Conservation (phyloP, 805 yeast species). For the Kuraishia hungarica region DNA sequence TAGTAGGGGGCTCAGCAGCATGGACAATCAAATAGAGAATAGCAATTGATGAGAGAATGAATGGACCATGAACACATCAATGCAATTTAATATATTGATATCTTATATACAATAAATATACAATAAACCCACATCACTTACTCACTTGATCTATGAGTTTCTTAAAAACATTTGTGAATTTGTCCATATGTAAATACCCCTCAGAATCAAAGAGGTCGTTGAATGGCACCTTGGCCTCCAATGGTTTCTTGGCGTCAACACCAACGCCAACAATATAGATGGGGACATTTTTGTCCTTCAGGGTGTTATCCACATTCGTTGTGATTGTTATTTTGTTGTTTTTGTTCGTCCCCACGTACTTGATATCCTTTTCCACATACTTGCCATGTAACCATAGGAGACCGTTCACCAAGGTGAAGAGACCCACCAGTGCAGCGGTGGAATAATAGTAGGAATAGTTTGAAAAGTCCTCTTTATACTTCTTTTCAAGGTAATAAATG, state of each 20-base stretch:
- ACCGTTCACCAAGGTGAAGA: conserved; percentile 28
- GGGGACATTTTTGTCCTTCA: background rate
- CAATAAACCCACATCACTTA: too few species aligned
- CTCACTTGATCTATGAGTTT: conserved; percentile 5
- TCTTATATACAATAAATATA: too few species aligned
- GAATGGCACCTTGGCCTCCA: conserved; percentile 22
- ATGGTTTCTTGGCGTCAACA: conserved; percentile 13
- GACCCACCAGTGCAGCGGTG: conserved; percentile 26
- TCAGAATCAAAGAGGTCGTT: conserved; percentile 35
- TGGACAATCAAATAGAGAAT: conserved; percentile 17
- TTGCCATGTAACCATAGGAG: conserved; percentile 25
- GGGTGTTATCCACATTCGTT: conserved; percentile 13
- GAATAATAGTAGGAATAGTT: conserved; percentile 25
- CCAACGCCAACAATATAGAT: background rate
- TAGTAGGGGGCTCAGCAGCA: conserved; percentile 17
- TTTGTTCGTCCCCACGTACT: conserved; percentile 33
- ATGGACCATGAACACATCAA: too few species aligned
- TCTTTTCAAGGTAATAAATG: conserved; percentile 40
- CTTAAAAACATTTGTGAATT: conserved; percentile 19
- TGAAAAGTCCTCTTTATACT: conserved; percentile 30
- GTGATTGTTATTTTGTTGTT: conserved; percentile 27
- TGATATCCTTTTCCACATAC: conserved; percentile 31
- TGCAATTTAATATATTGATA: too few species aligned
- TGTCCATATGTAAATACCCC: conserved; percentile 33
- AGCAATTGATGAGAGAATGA: background rate